These are phyloP conservation scores for Ogataea chonburiensis DNA, from an alignment of 805 yeast genomes.

Conservation along the genomic window DNA sequence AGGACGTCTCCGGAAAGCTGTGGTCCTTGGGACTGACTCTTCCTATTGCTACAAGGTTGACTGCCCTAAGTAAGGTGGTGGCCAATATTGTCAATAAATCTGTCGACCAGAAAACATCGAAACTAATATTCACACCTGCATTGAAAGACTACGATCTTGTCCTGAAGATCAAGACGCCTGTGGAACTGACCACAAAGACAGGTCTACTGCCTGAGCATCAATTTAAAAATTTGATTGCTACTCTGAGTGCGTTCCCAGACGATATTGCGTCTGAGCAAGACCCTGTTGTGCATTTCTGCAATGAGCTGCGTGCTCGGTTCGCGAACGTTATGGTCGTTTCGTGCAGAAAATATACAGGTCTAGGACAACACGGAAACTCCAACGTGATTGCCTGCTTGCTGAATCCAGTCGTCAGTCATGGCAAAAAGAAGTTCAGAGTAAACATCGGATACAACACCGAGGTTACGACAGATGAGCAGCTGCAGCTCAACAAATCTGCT, in stretches of 20 bases:
- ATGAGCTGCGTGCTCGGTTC: constrained; percentile 62
- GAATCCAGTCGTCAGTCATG: constrained; percentile 56
- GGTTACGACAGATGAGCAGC: constrained; percentile 53
- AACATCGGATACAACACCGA: constrained; percentile 71
- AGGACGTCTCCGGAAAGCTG: constrained; percentile 81
- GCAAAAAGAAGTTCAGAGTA: constrained; percentile 70
- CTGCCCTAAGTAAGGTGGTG: constrained; percentile 82
- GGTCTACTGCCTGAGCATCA: constrained; percentile 56
- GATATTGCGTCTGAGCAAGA: constrained; percentile 42
- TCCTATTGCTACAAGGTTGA: constrained; percentile 83
- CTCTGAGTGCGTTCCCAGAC: constrained; percentile 42
- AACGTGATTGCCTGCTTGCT: constrained; percentile 79
- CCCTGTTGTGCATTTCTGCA: constrained; percentile 56
- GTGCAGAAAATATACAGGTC: constrained; percentile 51
- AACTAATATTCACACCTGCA: constrained; percentile 74
- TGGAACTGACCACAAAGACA: constrained; percentile 42
- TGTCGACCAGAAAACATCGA: constrained; percentile 39
- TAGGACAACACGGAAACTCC: constrained; percentile 45
- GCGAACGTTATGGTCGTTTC: constrained; percentile 72
- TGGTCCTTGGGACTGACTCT: constrained; percentile 56
- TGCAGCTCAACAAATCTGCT: constrained; percentile 67
- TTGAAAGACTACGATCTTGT: constrained; percentile 81
- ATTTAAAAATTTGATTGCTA: constrained; percentile 57
- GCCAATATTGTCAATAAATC: constrained; percentile 44
- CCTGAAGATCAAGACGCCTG: constrained; percentile 48